Percentiles rank a stretch among this genome's conserved stretches.
phyloP scores from a whole-genome alignment of 768 basidiomycete species.

The Dentipellis sp. region DNA sequence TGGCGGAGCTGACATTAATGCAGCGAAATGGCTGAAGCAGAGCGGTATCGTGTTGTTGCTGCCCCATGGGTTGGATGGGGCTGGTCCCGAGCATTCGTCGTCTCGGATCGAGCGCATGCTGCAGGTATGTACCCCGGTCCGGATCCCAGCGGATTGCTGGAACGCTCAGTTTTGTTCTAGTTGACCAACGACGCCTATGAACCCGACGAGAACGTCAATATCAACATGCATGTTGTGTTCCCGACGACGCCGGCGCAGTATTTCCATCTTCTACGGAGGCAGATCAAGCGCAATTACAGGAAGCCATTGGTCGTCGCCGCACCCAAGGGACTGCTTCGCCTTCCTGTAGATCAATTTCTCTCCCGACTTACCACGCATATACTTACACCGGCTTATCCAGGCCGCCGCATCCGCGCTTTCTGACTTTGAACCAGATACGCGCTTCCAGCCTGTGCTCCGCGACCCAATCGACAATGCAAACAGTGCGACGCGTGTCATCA shows the following conservation, averaged over 20 bases:
- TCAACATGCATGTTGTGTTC: constrained; percentile 81
- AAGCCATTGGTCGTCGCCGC: constrained; percentile 81
- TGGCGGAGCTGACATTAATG: background rate
- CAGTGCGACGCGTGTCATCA: constrained; percentile 52
- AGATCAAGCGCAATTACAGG: constrained; percentile 76
- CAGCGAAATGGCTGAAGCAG: constrained; percentile 91
- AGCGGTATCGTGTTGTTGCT: constrained; percentile 80
- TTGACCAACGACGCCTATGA: constrained; percentile 66
- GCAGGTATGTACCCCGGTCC: constrained; percentile 42
- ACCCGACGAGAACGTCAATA: constrained; percentile 30
- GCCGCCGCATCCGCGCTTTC: constrained; percentile 60
- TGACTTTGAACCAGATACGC: constrained; percentile 49
- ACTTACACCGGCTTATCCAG: constrained; percentile 27
- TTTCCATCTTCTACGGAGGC: constrained; percentile 86
- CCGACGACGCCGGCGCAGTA: constrained; percentile 89
- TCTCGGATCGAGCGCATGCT: constrained; percentile 83
- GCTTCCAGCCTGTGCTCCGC: constrained; percentile 60
- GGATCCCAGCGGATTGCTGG: background rate
- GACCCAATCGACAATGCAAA: constrained; percentile 33
- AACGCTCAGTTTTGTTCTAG: constrained; percentile 26
- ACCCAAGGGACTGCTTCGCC: constrained; percentile 75
- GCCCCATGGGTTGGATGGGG: constrained; percentile 87
- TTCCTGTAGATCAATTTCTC: constrained; percentile 42
- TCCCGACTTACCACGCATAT: background rate
- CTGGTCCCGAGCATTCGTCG: constrained; percentile 90